Evolutionary conservation across 352 stramenopile genomes (phyloP).

Genomic region (Pythium guiyangense): DNA sequence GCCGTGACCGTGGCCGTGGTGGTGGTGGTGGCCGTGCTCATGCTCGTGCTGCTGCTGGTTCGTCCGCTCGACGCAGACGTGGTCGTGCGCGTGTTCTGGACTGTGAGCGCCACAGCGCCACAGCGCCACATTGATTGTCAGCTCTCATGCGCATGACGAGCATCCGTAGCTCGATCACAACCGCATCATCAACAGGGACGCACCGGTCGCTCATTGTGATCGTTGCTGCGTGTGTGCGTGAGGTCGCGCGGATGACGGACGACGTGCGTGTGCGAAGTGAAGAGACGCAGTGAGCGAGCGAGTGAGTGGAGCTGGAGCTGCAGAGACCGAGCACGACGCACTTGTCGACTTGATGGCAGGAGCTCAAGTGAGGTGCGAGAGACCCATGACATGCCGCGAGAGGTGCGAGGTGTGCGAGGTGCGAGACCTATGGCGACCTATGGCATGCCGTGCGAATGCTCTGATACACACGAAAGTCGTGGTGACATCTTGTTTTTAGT

Average conservation of each 20-base stretch:
- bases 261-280: background rate
- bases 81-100: conserved; percentile 6
- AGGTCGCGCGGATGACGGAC: background rate
- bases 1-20: conserved; percentile 8
- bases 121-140: background rate
- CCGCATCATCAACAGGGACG: background rate
- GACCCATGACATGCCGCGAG: background rate
- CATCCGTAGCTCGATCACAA: background rate
- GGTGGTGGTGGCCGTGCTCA: background rate
- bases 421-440: too few species aligned
- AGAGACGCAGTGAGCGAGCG: background rate
- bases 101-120: background rate
- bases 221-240: too few species aligned
- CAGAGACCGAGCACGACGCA: background rate
- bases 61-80: conserved; percentile 5
- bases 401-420: too few species aligned
- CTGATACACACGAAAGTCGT: too few species aligned
- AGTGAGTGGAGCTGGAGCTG: background rate
- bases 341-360: background rate
- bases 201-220: background rate
- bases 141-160: background rate
- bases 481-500: too few species aligned
- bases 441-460: too few species aligned
- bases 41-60: conserved; percentile 12
- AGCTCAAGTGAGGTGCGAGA: conserved; percentile 2